phyloP scores from a whole-genome alignment of 495 filamentous ascomycete species.

The Hypoxylon fragiforme region DNA sequence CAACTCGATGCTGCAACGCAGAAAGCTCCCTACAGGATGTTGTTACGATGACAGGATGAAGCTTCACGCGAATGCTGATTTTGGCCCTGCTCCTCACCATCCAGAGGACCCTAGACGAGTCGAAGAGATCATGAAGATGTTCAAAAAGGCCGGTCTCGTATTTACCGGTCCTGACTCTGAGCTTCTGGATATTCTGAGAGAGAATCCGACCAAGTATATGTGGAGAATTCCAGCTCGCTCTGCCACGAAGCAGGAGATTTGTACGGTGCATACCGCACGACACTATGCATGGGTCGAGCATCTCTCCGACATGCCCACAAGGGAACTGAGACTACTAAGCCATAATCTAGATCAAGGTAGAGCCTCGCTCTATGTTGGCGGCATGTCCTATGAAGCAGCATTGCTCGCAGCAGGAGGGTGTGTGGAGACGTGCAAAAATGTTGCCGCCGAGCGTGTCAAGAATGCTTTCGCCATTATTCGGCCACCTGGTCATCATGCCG shows the following conservation, averaged over 20 bases:
- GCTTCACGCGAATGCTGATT: slow-evolving; percentile 79
- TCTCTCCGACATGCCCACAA: slow-evolving; percentile 56
- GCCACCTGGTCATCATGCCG: slow-evolving; percentile 94
- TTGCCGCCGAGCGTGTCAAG: slow-evolving; percentile 76
- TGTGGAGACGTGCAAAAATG: slow-evolving; percentile 89
- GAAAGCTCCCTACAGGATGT: slow-evolving; percentile 66
- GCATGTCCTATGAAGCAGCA: slow-evolving; percentile 76
- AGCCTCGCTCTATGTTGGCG: slow-evolving; percentile 90
- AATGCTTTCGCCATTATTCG: slow-evolving; percentile 95
- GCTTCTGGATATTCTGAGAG: slow-evolving; percentile 48
- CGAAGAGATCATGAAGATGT: slow-evolving; percentile 81
- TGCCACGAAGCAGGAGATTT: slow-evolving; percentile 76
- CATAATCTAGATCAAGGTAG: slow-evolving; percentile 59
- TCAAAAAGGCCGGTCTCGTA: slow-evolving; percentile 77
- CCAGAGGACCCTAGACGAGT: slow-evolving; percentile 94
- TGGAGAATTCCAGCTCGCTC: slow-evolving; percentile 73
- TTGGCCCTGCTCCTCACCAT: slow-evolving; percentile 70
- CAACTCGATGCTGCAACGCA: slow-evolving; percentile 27
- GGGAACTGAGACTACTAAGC: slow-evolving; percentile 64
- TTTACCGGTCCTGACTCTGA: slow-evolving; percentile 53
- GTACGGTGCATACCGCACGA: slow-evolving; percentile 68
- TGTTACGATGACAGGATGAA: slow-evolving; percentile 96
- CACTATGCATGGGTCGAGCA: slow-evolving; percentile 78
- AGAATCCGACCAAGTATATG: slow-evolving; percentile 62
- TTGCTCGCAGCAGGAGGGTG: slow-evolving; percentile 88